These are phyloP conservation scores for Kodamaea restingae DNA, from an alignment of 805 yeast genomes.

Conservation along the genomic window DNA sequence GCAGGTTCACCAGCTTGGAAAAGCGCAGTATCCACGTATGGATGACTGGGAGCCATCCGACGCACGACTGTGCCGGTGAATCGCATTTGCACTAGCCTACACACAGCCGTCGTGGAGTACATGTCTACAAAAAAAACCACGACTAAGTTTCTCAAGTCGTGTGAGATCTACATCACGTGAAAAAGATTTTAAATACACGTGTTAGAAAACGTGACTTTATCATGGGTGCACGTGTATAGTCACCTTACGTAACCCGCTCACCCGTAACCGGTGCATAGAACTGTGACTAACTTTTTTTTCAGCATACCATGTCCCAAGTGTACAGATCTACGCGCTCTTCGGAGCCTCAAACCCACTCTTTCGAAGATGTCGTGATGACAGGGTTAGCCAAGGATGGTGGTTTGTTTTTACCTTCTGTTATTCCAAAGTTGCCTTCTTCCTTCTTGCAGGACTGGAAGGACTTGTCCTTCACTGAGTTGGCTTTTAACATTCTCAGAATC, in stretches of 20 bases:
- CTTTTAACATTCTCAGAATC: conserved; percentile 77
- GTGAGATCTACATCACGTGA: too few relatives aligned
- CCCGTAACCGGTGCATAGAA: neutral
- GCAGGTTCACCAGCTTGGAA: too few relatives aligned
- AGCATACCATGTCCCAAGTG: conserved; percentile 42
- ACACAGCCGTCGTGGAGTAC: conserved; percentile 1
- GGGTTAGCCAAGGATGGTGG: conserved; percentile 98
- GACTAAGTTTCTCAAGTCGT: too few relatives aligned
- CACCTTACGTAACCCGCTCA: too few relatives aligned
- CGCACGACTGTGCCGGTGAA: conserved; percentile 10
- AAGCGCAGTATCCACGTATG: too few relatives aligned
- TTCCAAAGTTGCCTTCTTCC: conserved; percentile 62
- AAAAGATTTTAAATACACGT: too few relatives aligned
- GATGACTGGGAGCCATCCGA: neutral
- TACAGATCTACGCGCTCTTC: conserved; percentile 81
- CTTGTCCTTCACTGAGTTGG: conserved; percentile 78
- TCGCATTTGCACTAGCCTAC: conserved; percentile 7
- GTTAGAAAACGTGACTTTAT: too few relatives aligned
- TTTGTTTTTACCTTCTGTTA: conserved; percentile 77
- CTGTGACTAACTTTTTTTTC: conserved; percentile 2
- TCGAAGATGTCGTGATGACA: conserved; percentile 78
- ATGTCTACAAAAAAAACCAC: neutral
- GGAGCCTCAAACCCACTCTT: conserved; percentile 49
- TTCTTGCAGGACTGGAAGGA: conserved; percentile 66
- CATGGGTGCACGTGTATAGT: too few relatives aligned